These are phyloP conservation scores for Protomyces macrosporus DNA, from an alignment of 1,139 yeast genomes.

Conservation along the genomic window DNA sequence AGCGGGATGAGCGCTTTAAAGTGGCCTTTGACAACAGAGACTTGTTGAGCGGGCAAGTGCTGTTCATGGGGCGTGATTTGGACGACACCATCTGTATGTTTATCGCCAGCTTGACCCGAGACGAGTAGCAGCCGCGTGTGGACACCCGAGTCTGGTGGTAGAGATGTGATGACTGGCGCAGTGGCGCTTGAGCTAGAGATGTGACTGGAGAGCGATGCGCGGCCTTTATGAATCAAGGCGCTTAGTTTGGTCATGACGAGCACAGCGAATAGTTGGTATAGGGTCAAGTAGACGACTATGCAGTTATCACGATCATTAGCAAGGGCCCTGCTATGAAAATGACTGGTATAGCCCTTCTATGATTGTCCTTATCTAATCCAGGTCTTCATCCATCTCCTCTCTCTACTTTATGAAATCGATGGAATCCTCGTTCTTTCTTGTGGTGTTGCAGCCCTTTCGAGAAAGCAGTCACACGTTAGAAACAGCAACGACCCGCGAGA, in stretches of 20 bases:
- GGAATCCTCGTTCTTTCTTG: background rate
- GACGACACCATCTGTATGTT: slow-evolving; percentile 29
- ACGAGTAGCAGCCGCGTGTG: slow-evolving; percentile 38
- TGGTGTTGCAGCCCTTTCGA: background rate
- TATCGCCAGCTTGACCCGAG: slow-evolving; percentile 37
- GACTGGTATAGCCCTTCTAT: too few relatives aligned
- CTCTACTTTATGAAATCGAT: too few relatives aligned
- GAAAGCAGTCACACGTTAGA: background rate
- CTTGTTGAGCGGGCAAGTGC: slow-evolving; percentile 64
- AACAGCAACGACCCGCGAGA: too few relatives aligned
- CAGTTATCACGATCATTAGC: too few relatives aligned
- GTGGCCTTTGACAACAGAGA: slow-evolving; percentile 63
- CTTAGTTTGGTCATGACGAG: too few relatives aligned
- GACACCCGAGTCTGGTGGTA: slow-evolving; percentile 31
- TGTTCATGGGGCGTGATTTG: slow-evolving; percentile 47
- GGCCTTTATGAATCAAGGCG: background rate
- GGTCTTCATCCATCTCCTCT: too few relatives aligned
- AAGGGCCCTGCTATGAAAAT: too few relatives aligned
- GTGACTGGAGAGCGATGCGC: background rate
- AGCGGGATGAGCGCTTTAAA: slow-evolving; percentile 75
- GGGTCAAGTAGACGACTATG: too few relatives aligned
- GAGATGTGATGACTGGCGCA: slow-evolving; percentile 4
- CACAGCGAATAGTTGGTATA: too few relatives aligned
- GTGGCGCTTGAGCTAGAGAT: background rate
- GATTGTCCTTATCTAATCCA: too few relatives aligned